These are phyloP conservation scores for Jamesozyma piceae DNA, from an alignment of 805 yeast genomes.

Conservation along the genomic window DNA sequence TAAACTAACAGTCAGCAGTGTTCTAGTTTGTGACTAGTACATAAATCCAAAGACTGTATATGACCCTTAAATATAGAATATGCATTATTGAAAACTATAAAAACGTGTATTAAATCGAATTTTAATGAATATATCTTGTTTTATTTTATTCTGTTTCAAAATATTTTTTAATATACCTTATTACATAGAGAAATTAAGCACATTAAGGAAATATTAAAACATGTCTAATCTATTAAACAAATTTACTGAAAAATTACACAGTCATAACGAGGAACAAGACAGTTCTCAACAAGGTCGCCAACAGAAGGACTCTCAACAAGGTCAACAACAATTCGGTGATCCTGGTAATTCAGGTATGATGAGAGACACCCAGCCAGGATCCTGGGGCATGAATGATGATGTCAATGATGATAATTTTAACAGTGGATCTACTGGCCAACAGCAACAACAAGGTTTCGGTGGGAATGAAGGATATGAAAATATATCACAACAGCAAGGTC, in stretches of 20 bases:
- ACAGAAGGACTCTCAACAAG: conserved; percentile 4
- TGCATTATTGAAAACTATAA: too few species aligned
- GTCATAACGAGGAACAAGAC: conserved; percentile 18
- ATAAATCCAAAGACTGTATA: too few species aligned
- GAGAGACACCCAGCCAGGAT: conserved; percentile 4
- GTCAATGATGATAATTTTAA: background rate
- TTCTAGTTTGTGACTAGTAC: too few species aligned
- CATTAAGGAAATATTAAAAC: too few species aligned
- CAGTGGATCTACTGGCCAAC: background rate
- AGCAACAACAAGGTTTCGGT: background rate
- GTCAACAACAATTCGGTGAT: conserved; percentile 1
- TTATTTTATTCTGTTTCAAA: too few species aligned
- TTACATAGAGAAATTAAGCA: background rate
- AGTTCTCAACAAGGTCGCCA: conserved; percentile 12
- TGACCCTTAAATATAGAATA: too few species aligned
- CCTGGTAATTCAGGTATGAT: background rate
- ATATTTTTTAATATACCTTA: background rate
- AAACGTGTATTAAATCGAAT: too few species aligned
- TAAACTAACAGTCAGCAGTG: too few species aligned
- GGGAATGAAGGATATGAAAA: background rate
- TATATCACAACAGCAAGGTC: conserved; percentile 1
- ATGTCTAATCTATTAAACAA: conserved; percentile 29
- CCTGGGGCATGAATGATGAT: conserved; percentile 10
- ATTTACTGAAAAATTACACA: conserved; percentile 25
- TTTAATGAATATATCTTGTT: too few species aligned